Conservation (phyloP, 2,329 filamentous ascomycete genomes). For the Penicillium sumatraense region DNA sequence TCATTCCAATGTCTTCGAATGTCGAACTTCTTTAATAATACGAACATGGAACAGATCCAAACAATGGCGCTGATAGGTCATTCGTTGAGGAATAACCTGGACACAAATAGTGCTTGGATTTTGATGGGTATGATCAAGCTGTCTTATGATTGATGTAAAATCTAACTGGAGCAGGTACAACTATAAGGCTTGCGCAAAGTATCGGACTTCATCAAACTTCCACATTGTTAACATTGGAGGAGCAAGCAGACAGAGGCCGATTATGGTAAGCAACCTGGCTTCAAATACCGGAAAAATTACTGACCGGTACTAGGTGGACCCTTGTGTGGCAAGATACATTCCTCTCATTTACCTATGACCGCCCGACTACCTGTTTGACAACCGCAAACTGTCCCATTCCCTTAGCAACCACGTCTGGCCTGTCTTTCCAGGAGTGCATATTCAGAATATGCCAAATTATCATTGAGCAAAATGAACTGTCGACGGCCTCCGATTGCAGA, state of each 20-base stretch:
- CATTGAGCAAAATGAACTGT: not conserved
- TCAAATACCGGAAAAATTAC: slow-evolving; percentile 1
- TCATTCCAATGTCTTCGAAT: slow-evolving; percentile 30
- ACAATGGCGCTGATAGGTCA: slow-evolving; percentile 29
- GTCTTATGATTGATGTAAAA: too few relatives aligned
- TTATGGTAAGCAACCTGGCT: not conserved
- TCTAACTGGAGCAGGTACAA: too few relatives aligned
- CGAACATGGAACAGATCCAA: slow-evolving; percentile 29
- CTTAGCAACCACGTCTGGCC: too few relatives aligned
- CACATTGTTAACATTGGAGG: slow-evolving; percentile 5
- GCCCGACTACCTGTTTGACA: slow-evolving; percentile 8
- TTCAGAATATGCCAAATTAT: not conserved
- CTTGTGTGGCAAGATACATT: slow-evolving; percentile 29
- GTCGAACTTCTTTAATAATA: slow-evolving; percentile 30
- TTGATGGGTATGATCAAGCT: slow-evolving; percentile 20
- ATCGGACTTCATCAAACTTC: slow-evolving; percentile 27
- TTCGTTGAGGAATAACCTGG: slow-evolving; percentile 27
- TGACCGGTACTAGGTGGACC: slow-evolving; percentile 21
- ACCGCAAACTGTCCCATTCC: too few relatives aligned
- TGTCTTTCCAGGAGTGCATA: too few relatives aligned
- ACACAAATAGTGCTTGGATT: slow-evolving; percentile 32
- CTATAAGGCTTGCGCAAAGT: slow-evolving; percentile 29
- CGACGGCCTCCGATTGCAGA: not conserved
- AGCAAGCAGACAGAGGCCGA: not conserved
- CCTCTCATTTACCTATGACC: slow-evolving; percentile 30